Conservation (phyloP, 768 basidiomycete genomes). For the Tulasnella sp. region DNA sequence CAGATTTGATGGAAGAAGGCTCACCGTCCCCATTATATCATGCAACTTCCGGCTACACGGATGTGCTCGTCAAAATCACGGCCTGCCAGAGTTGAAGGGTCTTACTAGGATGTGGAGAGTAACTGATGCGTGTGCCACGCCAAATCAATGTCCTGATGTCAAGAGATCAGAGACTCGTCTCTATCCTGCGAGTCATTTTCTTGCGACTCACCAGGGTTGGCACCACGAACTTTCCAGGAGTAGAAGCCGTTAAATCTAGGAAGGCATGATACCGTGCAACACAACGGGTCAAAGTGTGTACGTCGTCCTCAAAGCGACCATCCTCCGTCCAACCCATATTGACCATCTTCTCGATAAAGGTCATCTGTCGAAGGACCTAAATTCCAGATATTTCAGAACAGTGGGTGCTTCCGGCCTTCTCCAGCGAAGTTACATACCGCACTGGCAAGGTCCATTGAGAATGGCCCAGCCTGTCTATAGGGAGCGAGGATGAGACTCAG, state of each 20-base stretch:
- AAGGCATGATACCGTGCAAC: constrained; percentile 19
- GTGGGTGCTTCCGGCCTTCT: background rate
- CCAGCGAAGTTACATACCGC: constrained; percentile 1
- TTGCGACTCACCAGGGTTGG: constrained; percentile 16
- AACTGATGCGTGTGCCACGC: constrained; percentile 20
- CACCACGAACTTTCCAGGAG: constrained; percentile 15
- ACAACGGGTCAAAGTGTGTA: constrained; percentile 13
- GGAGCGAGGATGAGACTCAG: too few species aligned
- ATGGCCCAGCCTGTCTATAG: background rate
- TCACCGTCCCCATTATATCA: background rate
- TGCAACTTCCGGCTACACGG: background rate
- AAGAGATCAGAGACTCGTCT: background rate
- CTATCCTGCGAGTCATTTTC: background rate
- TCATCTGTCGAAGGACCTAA: constrained; percentile 17
- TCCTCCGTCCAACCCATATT: constrained; percentile 14
- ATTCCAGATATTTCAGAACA: background rate
- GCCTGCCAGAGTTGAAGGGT: background rate
- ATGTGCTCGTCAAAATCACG: background rate
- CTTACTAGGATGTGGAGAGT: constrained; percentile 5
- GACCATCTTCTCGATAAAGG: constrained; percentile 18
- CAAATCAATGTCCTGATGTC: constrained; percentile 17
- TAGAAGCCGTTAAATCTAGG: constrained; percentile 15
- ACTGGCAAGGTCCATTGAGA: constrained; percentile 5
- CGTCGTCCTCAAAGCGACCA: constrained; percentile 15
- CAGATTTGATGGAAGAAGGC: background rate